Conservation (phyloP, 257 asterid species). For the Primulina eburnea region DNA sequence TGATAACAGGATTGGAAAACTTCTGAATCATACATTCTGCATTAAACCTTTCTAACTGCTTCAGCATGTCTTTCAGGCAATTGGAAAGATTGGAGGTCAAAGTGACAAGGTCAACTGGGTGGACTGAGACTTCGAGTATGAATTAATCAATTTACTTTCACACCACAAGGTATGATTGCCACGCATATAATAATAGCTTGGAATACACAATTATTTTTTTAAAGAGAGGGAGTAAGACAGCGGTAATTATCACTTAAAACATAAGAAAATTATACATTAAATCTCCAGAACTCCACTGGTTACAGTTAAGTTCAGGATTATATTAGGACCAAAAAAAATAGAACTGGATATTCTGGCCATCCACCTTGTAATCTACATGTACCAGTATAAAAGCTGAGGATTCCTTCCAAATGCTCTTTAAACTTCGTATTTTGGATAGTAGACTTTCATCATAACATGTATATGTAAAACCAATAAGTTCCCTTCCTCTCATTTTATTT, state of each 20-base stretch:
- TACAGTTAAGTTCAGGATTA: neutral
- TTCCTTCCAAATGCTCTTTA: too few species aligned
- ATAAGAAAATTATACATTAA: neutral
- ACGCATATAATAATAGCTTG: neutral
- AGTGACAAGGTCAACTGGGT: neutral
- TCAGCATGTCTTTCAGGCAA: neutral
- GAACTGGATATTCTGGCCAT: too few species aligned
- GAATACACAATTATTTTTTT: neutral
- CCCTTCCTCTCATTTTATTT: too few species aligned
- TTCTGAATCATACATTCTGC: neutral
- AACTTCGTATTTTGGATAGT: too few species aligned
- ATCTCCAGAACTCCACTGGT: neutral
- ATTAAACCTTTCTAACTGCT: neutral
- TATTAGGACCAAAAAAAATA: neutral
- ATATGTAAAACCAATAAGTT: too few species aligned
- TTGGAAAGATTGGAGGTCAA: too few species aligned
- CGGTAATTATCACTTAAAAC: neutral
- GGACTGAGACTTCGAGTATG: neutral
- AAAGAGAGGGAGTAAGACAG: neutral
- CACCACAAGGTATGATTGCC: constrained; percentile 13
- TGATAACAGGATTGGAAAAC: neutral
- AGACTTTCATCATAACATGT: too few species aligned
- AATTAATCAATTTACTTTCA: constrained; percentile 9
- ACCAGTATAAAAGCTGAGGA: too few species aligned
- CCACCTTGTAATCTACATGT: too few species aligned